Percentiles rank a stretch among this genome's conserved stretches.
Conservation (phyloP, 2,329 filamentous ascomycete genomes). For the Venturia carpophila region DNA sequence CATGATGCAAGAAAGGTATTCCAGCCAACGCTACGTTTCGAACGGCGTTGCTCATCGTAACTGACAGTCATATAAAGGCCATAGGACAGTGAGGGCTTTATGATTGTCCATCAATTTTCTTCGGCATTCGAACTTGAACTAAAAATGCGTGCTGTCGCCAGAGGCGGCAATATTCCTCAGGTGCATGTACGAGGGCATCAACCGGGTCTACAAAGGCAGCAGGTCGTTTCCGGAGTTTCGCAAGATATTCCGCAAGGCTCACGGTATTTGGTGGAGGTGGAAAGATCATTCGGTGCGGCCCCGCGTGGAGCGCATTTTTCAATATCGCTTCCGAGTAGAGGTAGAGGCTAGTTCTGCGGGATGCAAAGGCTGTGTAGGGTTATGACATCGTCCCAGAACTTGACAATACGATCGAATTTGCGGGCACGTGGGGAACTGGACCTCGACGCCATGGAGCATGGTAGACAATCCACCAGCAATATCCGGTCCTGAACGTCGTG, state of each 20-base stretch:
- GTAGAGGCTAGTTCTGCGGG: not conserved
- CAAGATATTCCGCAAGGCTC: not conserved
- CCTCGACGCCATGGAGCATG: no score
- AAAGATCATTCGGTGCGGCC: not conserved
- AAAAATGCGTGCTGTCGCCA: not conserved
- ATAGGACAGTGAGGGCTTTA: not conserved
- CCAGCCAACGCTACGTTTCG: not conserved
- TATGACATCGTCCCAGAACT: no score
- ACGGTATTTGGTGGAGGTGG: not conserved
- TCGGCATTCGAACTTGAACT: not conserved
- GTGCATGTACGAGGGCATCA: not conserved
- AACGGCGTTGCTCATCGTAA: not conserved
- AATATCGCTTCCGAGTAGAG: not conserved
- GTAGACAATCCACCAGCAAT: no score
- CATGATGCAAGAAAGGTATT: not conserved
- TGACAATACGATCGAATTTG: no score
- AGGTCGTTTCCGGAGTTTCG: not conserved
- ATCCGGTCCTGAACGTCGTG: no score
- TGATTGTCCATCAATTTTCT: not conserved
- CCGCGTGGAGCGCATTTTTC: not conserved
- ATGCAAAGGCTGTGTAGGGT: not conserved
- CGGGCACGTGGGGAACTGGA: no score
- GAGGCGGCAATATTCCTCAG: not conserved
- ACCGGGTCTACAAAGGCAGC: not conserved
- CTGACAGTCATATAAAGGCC: not conserved